A percentile compares a stretch with the other conserved stretches of the same genome.
phyloP scores from a whole-genome alignment of 1,139 yeast genomes.

The Yamadazyma diospyri region DNA sequence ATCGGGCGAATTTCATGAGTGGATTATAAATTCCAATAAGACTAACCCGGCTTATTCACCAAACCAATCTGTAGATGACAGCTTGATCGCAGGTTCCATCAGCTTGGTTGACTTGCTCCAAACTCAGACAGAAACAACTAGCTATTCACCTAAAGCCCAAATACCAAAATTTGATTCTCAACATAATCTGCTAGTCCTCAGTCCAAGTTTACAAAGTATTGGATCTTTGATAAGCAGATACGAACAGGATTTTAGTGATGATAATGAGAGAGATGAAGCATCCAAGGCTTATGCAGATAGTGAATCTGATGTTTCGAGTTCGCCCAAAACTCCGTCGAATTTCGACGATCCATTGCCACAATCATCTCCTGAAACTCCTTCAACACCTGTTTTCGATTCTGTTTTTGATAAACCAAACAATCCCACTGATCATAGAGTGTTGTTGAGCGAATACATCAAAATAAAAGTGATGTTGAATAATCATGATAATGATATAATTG shows the following conservation, averaged over 20 bases:
- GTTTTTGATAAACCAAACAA: slow-evolving; percentile 14
- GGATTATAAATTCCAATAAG: slow-evolving; percentile 12
- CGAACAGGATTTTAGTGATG: slow-evolving; percentile 9
- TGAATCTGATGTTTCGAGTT: slow-evolving; percentile 12
- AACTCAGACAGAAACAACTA: slow-evolving; percentile 14
- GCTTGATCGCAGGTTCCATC: slow-evolving; percentile 22
- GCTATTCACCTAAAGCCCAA: slow-evolving; percentile 29
- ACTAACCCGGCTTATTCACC: slow-evolving; percentile 10
- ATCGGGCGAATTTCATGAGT: slow-evolving; percentile 17
- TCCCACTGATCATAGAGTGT: not conserved
- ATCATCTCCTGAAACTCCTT: slow-evolving; percentile 22
- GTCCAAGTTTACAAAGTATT: slow-evolving; percentile 20
- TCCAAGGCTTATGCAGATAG: slow-evolving; percentile 9
- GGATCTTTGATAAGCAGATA: slow-evolving; percentile 25
- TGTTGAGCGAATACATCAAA: slow-evolving; percentile 22
- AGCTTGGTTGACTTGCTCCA: slow-evolving; percentile 18
- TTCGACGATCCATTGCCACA: slow-evolving; percentile 8
- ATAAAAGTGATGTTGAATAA: slow-evolving; percentile 31
- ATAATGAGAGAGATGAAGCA: not conserved
- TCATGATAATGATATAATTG: slow-evolving; percentile 31
- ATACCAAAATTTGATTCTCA: slow-evolving; percentile 14
- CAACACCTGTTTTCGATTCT: slow-evolving; percentile 14
- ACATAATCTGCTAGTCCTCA: slow-evolving; percentile 4
- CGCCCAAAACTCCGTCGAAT: slow-evolving; percentile 12
- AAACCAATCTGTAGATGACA: slow-evolving; percentile 20